Percentiles rank a stretch among this genome's conserved stretches.
Conservation (phyloP, 2,329 filamentous ascomycete species). For the Periglandula ipomoeae region DNA sequence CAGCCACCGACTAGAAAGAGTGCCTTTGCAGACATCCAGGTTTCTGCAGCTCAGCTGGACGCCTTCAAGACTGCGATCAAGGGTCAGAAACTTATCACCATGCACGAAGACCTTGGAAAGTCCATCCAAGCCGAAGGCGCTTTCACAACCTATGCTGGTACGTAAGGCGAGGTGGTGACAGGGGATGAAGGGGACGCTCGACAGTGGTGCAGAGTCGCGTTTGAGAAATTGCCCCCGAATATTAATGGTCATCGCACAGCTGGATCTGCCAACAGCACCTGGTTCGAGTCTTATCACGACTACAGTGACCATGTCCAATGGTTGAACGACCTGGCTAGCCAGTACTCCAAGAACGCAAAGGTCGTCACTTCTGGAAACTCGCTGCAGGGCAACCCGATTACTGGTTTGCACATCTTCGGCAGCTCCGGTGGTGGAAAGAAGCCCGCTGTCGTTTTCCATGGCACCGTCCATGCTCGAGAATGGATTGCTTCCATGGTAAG, state of each 20-base stretch:
- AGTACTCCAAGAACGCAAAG: constrained; percentile 35
- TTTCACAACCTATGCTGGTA: constrained; percentile 21
- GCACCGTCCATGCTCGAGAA: constrained; percentile 50
- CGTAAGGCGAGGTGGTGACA: not conserved
- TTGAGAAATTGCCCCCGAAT: not conserved
- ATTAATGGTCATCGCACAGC: constrained; percentile 6
- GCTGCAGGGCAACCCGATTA: constrained; percentile 42
- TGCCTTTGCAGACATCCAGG: constrained; percentile 30
- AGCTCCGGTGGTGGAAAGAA: constrained; percentile 32
- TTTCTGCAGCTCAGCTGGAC: constrained; percentile 24
- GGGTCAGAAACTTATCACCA: constrained; percentile 22
- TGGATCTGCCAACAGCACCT: constrained; percentile 24
- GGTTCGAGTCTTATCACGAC: constrained; percentile 45
- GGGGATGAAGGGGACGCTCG: not conserved
- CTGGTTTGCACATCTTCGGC: constrained; percentile 51
- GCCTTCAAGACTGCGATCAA: constrained; percentile 23
- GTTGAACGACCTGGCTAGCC: constrained; percentile 33
- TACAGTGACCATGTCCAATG: constrained; percentile 42
- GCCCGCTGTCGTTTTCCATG: constrained; percentile 46
- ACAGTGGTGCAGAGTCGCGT: too few species aligned
- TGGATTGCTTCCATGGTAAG: constrained; percentile 48
- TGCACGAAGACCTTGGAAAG: constrained; percentile 31
- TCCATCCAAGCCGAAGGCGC: constrained; percentile 26
- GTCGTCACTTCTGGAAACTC: constrained; percentile 39
- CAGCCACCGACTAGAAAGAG: constrained; percentile 23